A percentile compares a stretch with the other conserved stretches of the same genome.
These are phyloP conservation scores for Podospora fimiseda DNA, from an alignment of 495 filamentous ascomycete genomes.

Conservation along the genomic window DNA sequence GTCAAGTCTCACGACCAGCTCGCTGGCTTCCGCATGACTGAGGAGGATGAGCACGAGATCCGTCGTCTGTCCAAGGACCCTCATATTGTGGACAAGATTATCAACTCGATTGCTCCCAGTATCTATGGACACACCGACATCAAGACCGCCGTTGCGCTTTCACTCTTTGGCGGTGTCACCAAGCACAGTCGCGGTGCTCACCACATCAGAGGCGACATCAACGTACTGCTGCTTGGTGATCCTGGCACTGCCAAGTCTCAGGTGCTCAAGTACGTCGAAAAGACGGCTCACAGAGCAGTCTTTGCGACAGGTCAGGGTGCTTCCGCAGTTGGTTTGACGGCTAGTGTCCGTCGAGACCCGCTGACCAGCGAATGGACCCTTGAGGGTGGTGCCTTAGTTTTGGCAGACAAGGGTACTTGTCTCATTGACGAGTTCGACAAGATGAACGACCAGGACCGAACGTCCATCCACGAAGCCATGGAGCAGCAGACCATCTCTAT, in stretches of 20 bases:
- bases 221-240: conserved; percentile 93
- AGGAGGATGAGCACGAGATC: conserved; percentile 92
- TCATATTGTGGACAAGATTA: conserved; percentile 88
- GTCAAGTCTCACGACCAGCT: conserved; percentile 97
- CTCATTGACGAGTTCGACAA: conserved; percentile 99
- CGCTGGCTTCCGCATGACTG: conserved; percentile 91
- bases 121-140: conserved; percentile 98
- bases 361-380: conserved; percentile 97
- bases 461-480: conserved; percentile 99
- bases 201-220: conserved; percentile 94
- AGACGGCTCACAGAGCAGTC: conserved; percentile 93
- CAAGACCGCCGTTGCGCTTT: conserved; percentile 93
- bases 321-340: conserved; percentile 95
- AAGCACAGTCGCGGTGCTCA: conserved; percentile 85
- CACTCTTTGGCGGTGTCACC: conserved; percentile 89
- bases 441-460: conserved; percentile 99
- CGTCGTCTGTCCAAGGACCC: conserved; percentile 80
- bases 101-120: conserved; percentile 89
- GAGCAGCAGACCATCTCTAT: conserved; percentile 99
- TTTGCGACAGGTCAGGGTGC: conserved; percentile 98
- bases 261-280: conserved; percentile 95
- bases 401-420: conserved; percentile 93
- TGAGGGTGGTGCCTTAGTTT: conserved; percentile 91
- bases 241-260: conserved; percentile 99
- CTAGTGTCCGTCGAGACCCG: conserved; percentile 91